phyloP scores from a whole-genome alignment of 2,329 filamentous ascomycete species.

The Corynespora cassiicola region DNA sequence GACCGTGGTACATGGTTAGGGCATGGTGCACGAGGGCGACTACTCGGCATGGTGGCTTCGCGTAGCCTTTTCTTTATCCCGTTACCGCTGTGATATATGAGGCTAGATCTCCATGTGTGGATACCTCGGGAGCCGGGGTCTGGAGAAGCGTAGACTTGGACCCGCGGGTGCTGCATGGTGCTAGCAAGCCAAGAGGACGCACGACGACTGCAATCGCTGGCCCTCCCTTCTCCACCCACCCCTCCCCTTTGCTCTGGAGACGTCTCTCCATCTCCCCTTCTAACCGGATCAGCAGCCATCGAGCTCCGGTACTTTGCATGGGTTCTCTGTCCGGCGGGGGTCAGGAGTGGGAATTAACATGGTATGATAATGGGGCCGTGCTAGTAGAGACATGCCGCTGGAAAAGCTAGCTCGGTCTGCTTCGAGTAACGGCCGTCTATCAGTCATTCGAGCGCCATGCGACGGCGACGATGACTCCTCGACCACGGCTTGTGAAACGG shows the following conservation, averaged over 20 bases:
- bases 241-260: no score
- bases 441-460: no score
- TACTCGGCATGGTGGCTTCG: constrained; percentile 35
- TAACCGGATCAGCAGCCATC: constrained; percentile 38
- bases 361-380: constrained; percentile 23
- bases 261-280: constrained; percentile 32
- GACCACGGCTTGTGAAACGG: constrained; percentile 38
- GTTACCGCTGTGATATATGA: constrained; percentile 38
- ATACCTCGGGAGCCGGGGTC: constrained; percentile 26
- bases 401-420: constrained; percentile 14
- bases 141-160: constrained; percentile 9
- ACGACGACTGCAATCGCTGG: no score
- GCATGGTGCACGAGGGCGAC: constrained; percentile 35
- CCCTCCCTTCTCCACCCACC: no score
- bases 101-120: constrained; percentile 42
- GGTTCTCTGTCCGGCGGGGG: no score
- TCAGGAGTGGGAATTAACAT: no score
- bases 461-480: no score
- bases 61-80: constrained; percentile 43
- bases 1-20: constrained; percentile 42
- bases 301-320: constrained; percentile 30
- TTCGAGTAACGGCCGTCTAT: constrained; percentile 31
- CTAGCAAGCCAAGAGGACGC: constrained; percentile 7
- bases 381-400: constrained; percentile 32
- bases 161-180: constrained; percentile 20